A percentile compares a stretch with the other conserved stretches of the same genome.
phyloP scores from a whole-genome alignment of 2,329 filamentous ascomycete species.

The Gliomastix tumulicola region DNA sequence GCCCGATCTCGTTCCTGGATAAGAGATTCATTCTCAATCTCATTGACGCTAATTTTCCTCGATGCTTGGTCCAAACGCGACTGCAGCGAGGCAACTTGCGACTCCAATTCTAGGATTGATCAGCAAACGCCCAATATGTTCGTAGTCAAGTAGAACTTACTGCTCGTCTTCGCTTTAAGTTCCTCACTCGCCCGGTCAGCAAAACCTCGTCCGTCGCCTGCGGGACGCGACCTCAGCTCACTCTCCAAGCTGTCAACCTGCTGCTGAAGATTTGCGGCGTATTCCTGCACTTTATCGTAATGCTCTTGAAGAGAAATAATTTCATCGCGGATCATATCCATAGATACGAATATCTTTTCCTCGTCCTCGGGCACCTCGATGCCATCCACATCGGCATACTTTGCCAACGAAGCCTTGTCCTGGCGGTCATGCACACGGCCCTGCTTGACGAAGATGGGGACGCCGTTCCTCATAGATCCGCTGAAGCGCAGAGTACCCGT shows the following conservation, averaged over 20 bases:
- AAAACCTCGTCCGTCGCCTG: slow-evolving; percentile 29
- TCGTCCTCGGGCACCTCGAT: slow-evolving; percentile 45
- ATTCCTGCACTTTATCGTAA: slow-evolving; percentile 46
- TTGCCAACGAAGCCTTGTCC: slow-evolving; percentile 21
- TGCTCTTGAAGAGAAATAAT: slow-evolving; percentile 49
- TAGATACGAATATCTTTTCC: slow-evolving; percentile 51
- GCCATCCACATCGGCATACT: slow-evolving; percentile 41
- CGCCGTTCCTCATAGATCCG: slow-evolving; percentile 42
- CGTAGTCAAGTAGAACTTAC: slow-evolving; percentile 32
- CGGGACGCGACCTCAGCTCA: slow-evolving; percentile 38
- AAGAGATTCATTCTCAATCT: slow-evolving; percentile 57
- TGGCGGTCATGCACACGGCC: slow-evolving; percentile 39
- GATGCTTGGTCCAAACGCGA: slow-evolving; percentile 55
- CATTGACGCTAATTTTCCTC: slow-evolving; percentile 53
- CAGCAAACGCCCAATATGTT: not conserved
- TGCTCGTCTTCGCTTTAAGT: slow-evolving; percentile 43
- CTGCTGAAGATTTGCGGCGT: slow-evolving; percentile 44
- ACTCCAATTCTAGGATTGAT: slow-evolving; percentile 42
- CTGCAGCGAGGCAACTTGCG: slow-evolving; percentile 53
- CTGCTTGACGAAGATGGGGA: slow-evolving; percentile 49
- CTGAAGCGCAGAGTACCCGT: slow-evolving; percentile 46
- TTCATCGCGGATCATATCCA: slow-evolving; percentile 56
- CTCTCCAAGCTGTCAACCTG: slow-evolving; percentile 43
- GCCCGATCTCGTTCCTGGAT: slow-evolving; percentile 59
- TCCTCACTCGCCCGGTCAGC: slow-evolving; percentile 37